Conservation (phyloP, 495 filamentous ascomycete genomes). For the Aspergillus sclerotioniger region DNA sequence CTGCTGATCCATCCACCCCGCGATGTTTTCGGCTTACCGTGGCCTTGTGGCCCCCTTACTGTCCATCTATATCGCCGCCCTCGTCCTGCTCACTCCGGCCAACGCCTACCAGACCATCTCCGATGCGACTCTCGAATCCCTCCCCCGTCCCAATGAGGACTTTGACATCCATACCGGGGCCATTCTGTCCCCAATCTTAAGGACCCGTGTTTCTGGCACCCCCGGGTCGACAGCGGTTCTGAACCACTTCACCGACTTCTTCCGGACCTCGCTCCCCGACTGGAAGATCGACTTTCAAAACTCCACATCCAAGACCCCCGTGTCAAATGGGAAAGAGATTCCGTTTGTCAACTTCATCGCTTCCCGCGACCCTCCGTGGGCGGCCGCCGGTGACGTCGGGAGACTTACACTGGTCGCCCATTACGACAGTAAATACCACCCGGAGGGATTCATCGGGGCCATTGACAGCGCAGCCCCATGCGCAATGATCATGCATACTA, state of each 20-base stretch:
- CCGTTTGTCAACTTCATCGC: slow-evolving; percentile 87
- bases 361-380: slow-evolving; percentile 86
- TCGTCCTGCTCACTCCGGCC: slow-evolving; percentile 26
- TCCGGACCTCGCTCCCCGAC: slow-evolving; percentile 64
- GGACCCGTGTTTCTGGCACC: slow-evolving; percentile 84
- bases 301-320: slow-evolving; percentile 76
- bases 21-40: slow-evolving; percentile 33
- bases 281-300: slow-evolving; percentile 87
- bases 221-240: slow-evolving; percentile 70
- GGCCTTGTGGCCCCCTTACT: slow-evolving; percentile 27
- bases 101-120: slow-evolving; percentile 72
- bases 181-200: slow-evolving; percentile 86
- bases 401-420: slow-evolving; percentile 87
- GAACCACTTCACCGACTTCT: slow-evolving; percentile 81
- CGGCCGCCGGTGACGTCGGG: slow-evolving; percentile 66
- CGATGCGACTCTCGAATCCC: slow-evolving; percentile 60
- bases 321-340: slow-evolving; percentile 62
- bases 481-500: slow-evolving; percentile 85
- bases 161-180: slow-evolving; percentile 75
- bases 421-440: slow-evolving; percentile 83
- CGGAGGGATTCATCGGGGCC: slow-evolving; percentile 88
- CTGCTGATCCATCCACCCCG: slow-evolving; percentile 12
- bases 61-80: slow-evolving; percentile 28
- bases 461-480: slow-evolving; percentile 92
- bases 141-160: slow-evolving; percentile 70